Conservation (phyloP, 2,329 filamentous ascomycete species). For the Rhynchosporium agropyri region DNA sequence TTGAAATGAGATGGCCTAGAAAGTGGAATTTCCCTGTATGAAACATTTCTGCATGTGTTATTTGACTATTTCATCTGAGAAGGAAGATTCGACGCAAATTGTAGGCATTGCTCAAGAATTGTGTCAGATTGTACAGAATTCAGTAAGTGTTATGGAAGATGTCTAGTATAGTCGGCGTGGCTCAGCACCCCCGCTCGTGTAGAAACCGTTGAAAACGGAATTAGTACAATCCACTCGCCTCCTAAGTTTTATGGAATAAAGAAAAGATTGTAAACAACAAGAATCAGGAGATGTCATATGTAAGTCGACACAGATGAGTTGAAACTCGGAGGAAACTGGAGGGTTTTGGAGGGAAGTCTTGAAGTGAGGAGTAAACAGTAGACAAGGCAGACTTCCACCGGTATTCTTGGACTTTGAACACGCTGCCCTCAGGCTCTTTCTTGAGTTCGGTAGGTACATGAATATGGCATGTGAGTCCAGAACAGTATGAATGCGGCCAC, state of each 20-base stretch:
- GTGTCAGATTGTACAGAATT: not conserved
- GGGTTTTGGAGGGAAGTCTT: not conserved
- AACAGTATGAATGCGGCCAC: not conserved
- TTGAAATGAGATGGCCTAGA: no score
- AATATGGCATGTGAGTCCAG: not conserved
- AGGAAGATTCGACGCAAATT: no score
- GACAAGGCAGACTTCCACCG: no score
- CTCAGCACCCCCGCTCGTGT: not conserved
- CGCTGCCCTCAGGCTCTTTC: not conserved
- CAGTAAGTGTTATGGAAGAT: not conserved
- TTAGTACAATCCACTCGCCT: not conserved
- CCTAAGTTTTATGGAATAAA: not conserved
- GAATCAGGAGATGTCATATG: not conserved
- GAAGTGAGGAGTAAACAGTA: not conserved
- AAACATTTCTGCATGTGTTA: no score
- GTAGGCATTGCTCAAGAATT: no score
- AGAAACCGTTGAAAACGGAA: not conserved
- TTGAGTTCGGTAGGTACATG: not conserved
- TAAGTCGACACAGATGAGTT: not conserved
- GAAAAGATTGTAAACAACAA: not conserved
- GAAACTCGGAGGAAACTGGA: not conserved
- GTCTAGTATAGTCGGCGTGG: not conserved
- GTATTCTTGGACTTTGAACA: not conserved
- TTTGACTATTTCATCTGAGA: no score
- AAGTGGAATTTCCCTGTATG: no score